Percentiles rank a stretch among this genome's conserved stretches.
These are phyloP conservation scores for Ceratocystis smalleyi DNA, from an alignment of 2,329 filamentous ascomycete genomes.

Conservation along the genomic window DNA sequence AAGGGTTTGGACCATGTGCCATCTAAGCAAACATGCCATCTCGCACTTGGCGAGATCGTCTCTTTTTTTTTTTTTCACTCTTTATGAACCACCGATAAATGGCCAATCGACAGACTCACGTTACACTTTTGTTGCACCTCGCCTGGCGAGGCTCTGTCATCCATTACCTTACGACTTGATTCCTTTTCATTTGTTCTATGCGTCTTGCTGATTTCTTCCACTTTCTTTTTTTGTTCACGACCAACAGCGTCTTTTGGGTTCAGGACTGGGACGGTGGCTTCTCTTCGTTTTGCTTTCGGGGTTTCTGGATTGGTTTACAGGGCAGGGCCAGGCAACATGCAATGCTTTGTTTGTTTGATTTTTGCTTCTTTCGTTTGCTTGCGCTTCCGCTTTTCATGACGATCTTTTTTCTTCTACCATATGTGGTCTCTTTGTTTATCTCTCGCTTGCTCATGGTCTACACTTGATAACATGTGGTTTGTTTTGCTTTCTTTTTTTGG, in stretches of 20 bases:
- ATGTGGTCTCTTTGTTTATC: background rate
- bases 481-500: background rate
- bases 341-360: conserved; percentile 1
- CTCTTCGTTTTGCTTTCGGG: conserved; percentile 1
- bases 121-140: background rate
- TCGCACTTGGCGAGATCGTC: background rate
- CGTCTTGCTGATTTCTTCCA: background rate
- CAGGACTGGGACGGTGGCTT: conserved; percentile 3
- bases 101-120: background rate
- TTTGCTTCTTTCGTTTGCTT: conserved; percentile 3
- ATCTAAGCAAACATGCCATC: background rate
- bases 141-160: background rate
- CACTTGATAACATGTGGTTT: background rate
- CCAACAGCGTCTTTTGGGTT: background rate
- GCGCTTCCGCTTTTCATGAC: background rate
- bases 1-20: background rate
- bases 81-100: background rate
- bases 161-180: background rate
- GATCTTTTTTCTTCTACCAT: background rate
- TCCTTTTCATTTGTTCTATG: conserved; percentile 3
- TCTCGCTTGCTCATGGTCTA: background rate
- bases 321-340: conserved; percentile 2
- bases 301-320: conserved; percentile 3
- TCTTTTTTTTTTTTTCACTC: background rate
- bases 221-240: background rate